A percentile compares a stretch with the other conserved stretches of the same genome.
These are phyloP conservation scores for Emmonsiellopsis sp. DNA, from an alignment of 2,329 filamentous ascomycete genomes.

Conservation along the genomic window DNA sequence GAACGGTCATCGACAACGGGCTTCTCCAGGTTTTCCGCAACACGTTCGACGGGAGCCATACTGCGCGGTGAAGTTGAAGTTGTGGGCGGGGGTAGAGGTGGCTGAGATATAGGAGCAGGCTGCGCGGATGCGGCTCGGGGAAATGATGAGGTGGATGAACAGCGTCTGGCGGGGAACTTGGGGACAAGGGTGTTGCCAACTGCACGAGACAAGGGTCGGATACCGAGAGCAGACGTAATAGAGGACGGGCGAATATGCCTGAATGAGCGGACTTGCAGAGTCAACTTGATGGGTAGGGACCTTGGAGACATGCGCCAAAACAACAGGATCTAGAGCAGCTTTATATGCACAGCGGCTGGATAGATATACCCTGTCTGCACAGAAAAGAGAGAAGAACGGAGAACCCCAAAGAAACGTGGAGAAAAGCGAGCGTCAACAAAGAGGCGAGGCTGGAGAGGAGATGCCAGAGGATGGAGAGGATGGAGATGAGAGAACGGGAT, in stretches of 20 bases:
- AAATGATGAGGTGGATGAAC: background rate
- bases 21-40: constrained; percentile 69
- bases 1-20: constrained; percentile 75
- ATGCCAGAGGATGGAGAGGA: no score
- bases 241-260: background rate
- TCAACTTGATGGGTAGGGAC: constrained; percentile 4
- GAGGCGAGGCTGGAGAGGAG: no score
- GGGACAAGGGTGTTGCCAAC: background rate
- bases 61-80: background rate
- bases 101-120: background rate
- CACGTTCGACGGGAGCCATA: constrained; percentile 30
- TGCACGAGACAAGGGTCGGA: background rate
- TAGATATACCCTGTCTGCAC: no score
- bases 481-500: no score
- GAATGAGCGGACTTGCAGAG: background rate
- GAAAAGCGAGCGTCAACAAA: no score
- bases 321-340: background rate
- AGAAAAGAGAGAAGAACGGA: no score
- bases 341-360: no score
- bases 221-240: background rate
- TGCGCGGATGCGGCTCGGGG: background rate
- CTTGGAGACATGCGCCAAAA: constrained; percentile 11
- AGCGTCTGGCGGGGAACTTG: background rate
- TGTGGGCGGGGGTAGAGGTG: background rate
- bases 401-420: no score